These are phyloP conservation scores for Trypanosoma congolense DNA, from an alignment of 208 protist species.

Conservation along the genomic window DNA sequence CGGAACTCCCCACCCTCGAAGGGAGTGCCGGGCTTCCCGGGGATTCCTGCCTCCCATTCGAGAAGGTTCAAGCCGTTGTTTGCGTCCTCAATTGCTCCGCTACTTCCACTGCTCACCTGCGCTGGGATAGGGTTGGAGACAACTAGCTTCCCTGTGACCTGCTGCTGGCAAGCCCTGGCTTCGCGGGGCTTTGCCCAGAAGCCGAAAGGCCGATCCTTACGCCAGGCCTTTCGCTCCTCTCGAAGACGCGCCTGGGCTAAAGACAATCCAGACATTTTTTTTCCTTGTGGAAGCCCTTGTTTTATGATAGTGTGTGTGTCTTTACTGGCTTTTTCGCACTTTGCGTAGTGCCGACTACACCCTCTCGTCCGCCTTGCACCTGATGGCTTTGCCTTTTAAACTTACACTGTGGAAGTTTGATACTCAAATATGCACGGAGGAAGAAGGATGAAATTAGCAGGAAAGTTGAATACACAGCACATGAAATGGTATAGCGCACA, in stretches of 20 bases:
- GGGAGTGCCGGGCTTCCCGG: conserved; percentile 92
- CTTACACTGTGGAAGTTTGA: too few relatives aligned
- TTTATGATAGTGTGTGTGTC: too few relatives aligned
- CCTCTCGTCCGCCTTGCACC: too few relatives aligned
- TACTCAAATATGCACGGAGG: too few relatives aligned
- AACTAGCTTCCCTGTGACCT: neutral
- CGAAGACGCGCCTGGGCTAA: conserved; percentile 77
- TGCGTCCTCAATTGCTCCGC: conserved; percentile 1
- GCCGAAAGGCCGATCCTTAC: conserved; percentile 79
- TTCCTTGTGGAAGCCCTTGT: too few relatives aligned
- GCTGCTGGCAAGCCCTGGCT: conserved; percentile 6
- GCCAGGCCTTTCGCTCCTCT: conserved; percentile 85
- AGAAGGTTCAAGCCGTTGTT: conserved; percentile 89
- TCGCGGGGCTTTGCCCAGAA: conserved; percentile 83
- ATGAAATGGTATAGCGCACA: too few relatives aligned
- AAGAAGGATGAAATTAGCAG: too few relatives aligned
- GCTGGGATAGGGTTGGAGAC: too few relatives aligned
- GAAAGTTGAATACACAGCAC: too few relatives aligned
- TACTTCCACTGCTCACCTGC: conserved; percentile 5
- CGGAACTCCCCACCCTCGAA: conserved; percentile 97
- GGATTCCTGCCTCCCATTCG: conserved; percentile 97
- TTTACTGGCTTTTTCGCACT: too few relatives aligned
- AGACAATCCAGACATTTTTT: conserved; percentile 77
- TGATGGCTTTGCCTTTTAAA: too few relatives aligned
- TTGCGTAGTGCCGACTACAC: too few relatives aligned